Base-by-base conservation (phyloP, 371 early-diverging fungal genomes). In the Syncephalastrum contaminatum region DNA sequence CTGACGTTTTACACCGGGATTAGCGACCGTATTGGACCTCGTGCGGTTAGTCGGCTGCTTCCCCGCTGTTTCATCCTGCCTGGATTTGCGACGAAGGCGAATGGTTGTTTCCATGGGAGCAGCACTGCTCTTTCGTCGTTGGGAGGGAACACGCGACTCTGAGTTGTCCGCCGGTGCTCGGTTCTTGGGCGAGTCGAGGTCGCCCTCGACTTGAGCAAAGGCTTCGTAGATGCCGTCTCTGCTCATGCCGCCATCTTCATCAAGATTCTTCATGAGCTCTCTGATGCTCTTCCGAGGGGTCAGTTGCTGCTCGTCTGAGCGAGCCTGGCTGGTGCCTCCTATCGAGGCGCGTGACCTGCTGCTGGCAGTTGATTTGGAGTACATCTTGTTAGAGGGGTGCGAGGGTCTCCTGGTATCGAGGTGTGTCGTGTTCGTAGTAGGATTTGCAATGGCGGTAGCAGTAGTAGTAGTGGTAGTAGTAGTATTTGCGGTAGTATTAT, bases 201-300 rank as follows among this genome's bases (percentile, higher is more conserved):
- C 27, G 12, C 54, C 47, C 22, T 66, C 69, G 4, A 59, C 49
- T 48, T 70, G 64, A 14, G 59, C 67, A 58, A 68, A 70, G 22
- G 66, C 67, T 40, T 69, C 67, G 47, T 56, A 61, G 7, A 66
- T 64, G 3, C 64, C 65, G 54, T 59, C 45, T 30, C 62, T 59
- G 44, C 60, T 69, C 59, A 67, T 69, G 20, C 75, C 68, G 16
- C 24, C 43, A 20, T 64, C 65, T 5, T 49, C 53, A 18, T 52
- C 47, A 18, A 43, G 15, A 13, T 55, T 51, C 16, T 47, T 53
- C 24, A 54, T 44, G 15, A 59, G 19, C n/a, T 59, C 59, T 41
- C 53, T 59, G 30, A 59, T 52, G 52, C 59, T 59, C 39, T 59
- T 59, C 22, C 59, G 59, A 19, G 49, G n/a, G 20, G 27, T 27